These are phyloP conservation scores for Leptomonas seymouri DNA, from an alignment of 208 protist genomes.

Conservation along the genomic window DNA sequence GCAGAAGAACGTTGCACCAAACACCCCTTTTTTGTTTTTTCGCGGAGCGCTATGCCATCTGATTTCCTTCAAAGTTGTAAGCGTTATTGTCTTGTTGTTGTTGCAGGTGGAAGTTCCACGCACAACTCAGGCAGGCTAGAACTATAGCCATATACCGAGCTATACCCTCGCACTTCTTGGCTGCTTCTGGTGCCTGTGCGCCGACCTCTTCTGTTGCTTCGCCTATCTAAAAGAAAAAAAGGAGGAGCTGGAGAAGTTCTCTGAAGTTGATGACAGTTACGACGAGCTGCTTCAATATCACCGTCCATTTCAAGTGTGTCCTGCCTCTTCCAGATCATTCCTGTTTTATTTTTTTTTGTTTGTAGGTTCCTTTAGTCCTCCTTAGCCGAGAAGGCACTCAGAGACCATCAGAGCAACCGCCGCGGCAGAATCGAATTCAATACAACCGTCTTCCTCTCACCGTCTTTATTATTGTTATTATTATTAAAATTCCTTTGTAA, in stretches of 20 bases:
- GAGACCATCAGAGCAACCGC: no score
- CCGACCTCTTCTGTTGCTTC: conserved; percentile 5
- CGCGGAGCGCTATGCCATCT: no score
- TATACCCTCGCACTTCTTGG: background rate
- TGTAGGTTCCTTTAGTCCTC: background rate
- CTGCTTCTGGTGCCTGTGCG: background rate
- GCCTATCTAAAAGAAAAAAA: background rate
- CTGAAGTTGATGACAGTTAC: no score
- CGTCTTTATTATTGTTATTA: background rate
- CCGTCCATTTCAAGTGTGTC: background rate
- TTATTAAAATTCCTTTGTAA: background rate
- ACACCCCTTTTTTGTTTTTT: no score
- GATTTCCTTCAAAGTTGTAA: no score
- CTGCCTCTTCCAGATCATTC: background rate
- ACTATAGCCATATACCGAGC: no score
- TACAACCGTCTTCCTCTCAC: conserved; percentile 5
- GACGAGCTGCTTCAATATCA: background rate
- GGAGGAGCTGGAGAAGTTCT: no score
- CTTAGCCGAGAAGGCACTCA: background rate
- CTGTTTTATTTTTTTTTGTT: conserved; percentile 4
- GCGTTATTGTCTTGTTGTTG: background rate
- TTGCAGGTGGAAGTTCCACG: background rate
- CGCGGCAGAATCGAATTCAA: no score
- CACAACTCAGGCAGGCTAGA: background rate
- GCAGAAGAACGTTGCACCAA: no score